Conservation (phyloP, 1,284 basidiomycete genomes). For the Caloboletus firmus region DNA sequence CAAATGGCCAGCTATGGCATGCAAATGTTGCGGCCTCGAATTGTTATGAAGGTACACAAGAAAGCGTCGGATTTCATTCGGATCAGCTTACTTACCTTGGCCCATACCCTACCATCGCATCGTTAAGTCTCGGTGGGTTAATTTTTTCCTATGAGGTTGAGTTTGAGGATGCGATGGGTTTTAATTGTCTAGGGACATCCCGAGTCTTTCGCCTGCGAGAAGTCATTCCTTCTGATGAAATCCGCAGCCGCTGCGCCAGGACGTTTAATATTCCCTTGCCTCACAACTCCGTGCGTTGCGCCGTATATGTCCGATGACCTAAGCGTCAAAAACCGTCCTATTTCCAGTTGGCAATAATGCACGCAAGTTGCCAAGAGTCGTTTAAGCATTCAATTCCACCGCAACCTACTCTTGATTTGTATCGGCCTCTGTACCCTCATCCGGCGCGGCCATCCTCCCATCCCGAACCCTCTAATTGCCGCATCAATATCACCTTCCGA, state of each 20-base stretch:
- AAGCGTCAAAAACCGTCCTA: not conserved
- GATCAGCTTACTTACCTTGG: conserved; percentile 82
- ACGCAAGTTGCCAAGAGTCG: conserved; percentile 84
- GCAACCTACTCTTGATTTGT: conserved; percentile 74
- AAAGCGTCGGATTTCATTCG: conserved; percentile 85
- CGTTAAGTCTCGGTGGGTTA: conserved; percentile 78
- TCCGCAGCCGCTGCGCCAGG: conserved; percentile 52
- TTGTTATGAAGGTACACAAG: conserved; percentile 82
- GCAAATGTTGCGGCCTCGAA: conserved; percentile 93
- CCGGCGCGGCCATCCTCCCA: conserved; percentile 24
- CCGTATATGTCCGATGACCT: conserved; percentile 1
- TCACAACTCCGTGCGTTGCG: conserved; percentile 74
- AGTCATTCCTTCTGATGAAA: conserved; percentile 62
- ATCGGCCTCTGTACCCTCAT: conserved; percentile 62
- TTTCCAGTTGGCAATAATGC: conserved; percentile 82
- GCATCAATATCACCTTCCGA: conserved; percentile 89
- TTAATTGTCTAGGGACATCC: conserved; percentile 54
- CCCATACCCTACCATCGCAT: conserved; percentile 91
- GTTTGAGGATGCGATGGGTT: conserved; percentile 4
- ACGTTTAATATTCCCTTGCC: conserved; percentile 83
- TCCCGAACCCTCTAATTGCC: conserved; percentile 59
- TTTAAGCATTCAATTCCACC: conserved; percentile 86
- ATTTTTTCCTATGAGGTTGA: not conserved
- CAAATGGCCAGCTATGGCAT: conserved; percentile 58
- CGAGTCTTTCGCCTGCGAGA: conserved; percentile 79